A percentile compares a stretch with the other conserved stretches of the same genome.
Evolutionary conservation across 306 rosid species (phyloP).

Genomic region (Cucumis melo): DNA sequence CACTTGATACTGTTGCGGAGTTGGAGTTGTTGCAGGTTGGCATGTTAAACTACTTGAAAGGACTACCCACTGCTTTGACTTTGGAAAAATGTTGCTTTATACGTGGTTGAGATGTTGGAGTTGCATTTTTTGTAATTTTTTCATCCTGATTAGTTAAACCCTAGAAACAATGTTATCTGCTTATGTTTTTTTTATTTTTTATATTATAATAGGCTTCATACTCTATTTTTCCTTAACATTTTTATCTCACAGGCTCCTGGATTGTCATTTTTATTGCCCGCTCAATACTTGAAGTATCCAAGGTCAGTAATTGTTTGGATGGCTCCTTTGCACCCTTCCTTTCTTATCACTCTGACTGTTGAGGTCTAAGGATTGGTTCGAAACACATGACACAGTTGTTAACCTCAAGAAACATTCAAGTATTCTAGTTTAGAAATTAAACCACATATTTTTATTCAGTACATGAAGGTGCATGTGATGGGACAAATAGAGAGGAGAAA

Average conservation of each 20-base stretch:
- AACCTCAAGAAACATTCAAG: background rate
- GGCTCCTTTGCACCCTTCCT: background rate
- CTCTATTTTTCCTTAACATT: background rate
- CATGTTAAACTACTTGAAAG: background rate
- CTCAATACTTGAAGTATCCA: slow-evolving; percentile 59
- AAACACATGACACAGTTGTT: background rate
- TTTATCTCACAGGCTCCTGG: slow-evolving; percentile 63
- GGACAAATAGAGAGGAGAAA: background rate
- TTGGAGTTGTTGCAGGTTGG: slow-evolving; percentile 73
- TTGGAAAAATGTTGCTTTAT: background rate
- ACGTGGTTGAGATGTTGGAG: background rate
- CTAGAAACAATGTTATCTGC: background rate
- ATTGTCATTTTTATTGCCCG: slow-evolving; percentile 74
- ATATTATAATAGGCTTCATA: background rate
- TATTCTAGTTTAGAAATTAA: background rate
- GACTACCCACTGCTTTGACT: background rate
- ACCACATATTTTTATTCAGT: background rate
- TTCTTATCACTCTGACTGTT: background rate
- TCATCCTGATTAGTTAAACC: background rate
- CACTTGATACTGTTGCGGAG: slow-evolving; percentile 76
- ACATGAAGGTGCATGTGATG: background rate
- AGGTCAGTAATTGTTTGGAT: slow-evolving; percentile 30
- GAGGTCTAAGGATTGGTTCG: background rate
- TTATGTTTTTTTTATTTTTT: background rate
- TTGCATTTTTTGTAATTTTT: background rate